A percentile compares a stretch with the other conserved stretches of the same genome.
Evolutionary conservation across 257 asterid species (phyloP).

Genomic region (Plantago ovata): DNA sequence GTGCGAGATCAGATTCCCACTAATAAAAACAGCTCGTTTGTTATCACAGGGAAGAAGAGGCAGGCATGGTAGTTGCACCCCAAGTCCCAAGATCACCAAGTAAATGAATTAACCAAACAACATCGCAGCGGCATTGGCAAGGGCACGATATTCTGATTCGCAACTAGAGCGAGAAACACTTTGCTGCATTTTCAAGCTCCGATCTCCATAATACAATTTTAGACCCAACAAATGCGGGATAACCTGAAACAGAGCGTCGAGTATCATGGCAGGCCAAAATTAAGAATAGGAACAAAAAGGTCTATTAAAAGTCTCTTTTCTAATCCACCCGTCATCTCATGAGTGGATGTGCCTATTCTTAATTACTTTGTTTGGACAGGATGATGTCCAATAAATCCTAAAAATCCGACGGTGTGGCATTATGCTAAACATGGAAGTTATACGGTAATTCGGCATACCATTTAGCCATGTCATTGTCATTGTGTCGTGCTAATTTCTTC

Average conservation of each 20-base stretch:
- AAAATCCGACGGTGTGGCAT: no score
- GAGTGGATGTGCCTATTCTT: no score
- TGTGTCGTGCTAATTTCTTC: no score
- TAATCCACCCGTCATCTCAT: no score
- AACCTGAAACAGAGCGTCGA: not conserved
- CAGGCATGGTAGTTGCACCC: not conserved
- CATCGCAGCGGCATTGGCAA: not conserved
- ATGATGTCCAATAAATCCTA: no score
- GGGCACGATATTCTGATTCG: not conserved
- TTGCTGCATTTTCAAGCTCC: not conserved
- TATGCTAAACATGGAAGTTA: no score
- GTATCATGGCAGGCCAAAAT: not conserved
- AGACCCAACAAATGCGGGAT: not conserved
- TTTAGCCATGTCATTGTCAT: no score
- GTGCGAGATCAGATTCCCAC: not conserved
- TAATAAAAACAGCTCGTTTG: not conserved
- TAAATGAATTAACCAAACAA: not conserved
- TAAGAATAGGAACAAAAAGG: no score
- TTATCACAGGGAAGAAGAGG: not conserved
- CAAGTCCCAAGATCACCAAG: not conserved
- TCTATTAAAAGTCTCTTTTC: no score
- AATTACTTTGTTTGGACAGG: no score
- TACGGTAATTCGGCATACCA: no score
- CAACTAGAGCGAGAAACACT: not conserved
- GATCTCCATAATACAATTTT: not conserved